These are phyloP conservation scores for Naganishia cerealis DNA, from an alignment of 1,284 basidiomycete genomes.

Conservation along the genomic window DNA sequence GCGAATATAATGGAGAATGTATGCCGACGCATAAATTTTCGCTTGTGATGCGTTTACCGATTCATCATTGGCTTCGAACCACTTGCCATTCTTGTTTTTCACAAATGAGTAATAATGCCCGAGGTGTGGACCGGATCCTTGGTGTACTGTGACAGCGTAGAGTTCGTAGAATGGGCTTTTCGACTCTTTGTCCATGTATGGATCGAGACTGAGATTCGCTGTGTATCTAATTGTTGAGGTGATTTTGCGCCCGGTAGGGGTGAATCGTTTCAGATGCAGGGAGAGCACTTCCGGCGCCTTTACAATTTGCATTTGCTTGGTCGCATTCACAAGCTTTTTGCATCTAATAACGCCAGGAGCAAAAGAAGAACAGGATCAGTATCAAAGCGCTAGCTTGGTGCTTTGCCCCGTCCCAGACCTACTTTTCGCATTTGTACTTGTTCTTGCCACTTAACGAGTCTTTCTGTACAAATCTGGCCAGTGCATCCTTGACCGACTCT, in stretches of 20 bases:
- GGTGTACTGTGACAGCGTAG: slow-evolving; percentile 90
- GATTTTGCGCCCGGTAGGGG: slow-evolving; percentile 82
- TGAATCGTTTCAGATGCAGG: slow-evolving; percentile 93
- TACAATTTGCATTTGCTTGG: slow-evolving; percentile 84
- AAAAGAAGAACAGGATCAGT: slow-evolving; percentile 9
- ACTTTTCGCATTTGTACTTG: slow-evolving; percentile 99
- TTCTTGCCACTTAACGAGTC: slow-evolving; percentile 85
- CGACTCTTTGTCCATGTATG: slow-evolving; percentile 66
- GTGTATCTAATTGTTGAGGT: slow-evolving; percentile 74
- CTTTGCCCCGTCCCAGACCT: slow-evolving; percentile 46
- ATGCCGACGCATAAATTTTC: slow-evolving; percentile 12
- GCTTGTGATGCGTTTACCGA: slow-evolving; percentile 52
- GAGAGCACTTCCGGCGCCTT: slow-evolving; percentile 87
- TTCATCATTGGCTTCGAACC: slow-evolving; percentile 94
- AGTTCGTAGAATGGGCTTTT: slow-evolving; percentile 77
- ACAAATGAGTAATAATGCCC: slow-evolving; percentile 94
- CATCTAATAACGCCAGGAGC: slow-evolving; percentile 62
- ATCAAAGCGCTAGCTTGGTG: background rate
- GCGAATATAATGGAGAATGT: slow-evolving; percentile 29
- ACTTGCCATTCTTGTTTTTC: slow-evolving; percentile 68
- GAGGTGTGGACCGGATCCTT: slow-evolving; percentile 85
- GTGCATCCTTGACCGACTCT: slow-evolving; percentile 68
- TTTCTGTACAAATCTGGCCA: slow-evolving; percentile 77
- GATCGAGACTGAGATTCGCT: slow-evolving; percentile 71
- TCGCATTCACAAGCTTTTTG: slow-evolving; percentile 80